Evolutionary conservation across 495 filamentous ascomycete species (phyloP), one percentile per base, ranked within the genome.

Genomic region (Penicillium cosmopolitanum): DNA sequence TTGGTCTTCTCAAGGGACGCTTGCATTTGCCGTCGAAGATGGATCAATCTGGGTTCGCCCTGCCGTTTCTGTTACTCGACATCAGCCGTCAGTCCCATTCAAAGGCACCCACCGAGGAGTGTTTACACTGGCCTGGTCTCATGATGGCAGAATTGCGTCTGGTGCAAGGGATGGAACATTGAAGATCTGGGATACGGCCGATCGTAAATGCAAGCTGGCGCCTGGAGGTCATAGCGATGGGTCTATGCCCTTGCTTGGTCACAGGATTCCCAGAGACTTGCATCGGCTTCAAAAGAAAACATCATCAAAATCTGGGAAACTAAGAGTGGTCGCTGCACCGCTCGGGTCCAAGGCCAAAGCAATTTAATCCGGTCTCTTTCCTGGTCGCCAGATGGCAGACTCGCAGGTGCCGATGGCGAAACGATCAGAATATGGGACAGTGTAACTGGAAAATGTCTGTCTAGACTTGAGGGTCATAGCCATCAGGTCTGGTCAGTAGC

Each of bases 401-500:
- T 55, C 16, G 53, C 53, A 33, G 40, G 53, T 16, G 53, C 38
- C 12, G 53, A 55, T 46, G 38, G 42, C 25, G 53, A 55, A 15
- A 55, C 40, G 12, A 55, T 55, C 40, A 44, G 12, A 7, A 55
- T 55, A 10, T 55, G 53, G 53, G 53, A 55, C 9, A 10, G 21
- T 34, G 13, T 19, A n/a, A 55, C 19, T 28, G 36, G 38, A 11
- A 11, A 31, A 12, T 55, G 53, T 34, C 23, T 44, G 5, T 55
- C 53, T 7, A 46, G n/a, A 12, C 53, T 55, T 16, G 53, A 55
- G 31, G 53, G 53, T 5, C 53, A 55, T 33, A 46, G 19, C 1
- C 53, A 55, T 46, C 53, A 55, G 35, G 40, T 55, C 8, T 46
- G 40, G 53, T 55, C 53, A 11, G n/a, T 55, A 33, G 19, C 53